phyloP scores from a whole-genome alignment of 495 filamentous ascomycete species.

The Filosporella fistucella region DNA sequence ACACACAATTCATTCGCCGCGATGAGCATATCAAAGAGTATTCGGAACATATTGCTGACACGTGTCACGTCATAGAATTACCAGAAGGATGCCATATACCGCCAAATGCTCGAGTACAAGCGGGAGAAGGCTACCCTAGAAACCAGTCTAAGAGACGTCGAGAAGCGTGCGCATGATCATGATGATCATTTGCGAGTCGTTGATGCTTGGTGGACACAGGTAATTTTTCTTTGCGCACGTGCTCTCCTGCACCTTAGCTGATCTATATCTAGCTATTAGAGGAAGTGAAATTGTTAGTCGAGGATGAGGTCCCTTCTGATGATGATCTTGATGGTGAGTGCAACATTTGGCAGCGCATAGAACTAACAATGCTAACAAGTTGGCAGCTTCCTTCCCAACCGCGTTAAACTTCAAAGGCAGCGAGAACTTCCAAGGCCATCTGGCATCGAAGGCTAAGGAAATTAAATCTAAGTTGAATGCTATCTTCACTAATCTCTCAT shows the following conservation, averaged over 20 bases:
- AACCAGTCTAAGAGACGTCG: constrained; percentile 65
- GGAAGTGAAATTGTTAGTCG: constrained; percentile 70
- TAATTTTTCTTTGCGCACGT: constrained; percentile 36
- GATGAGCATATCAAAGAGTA: background rate
- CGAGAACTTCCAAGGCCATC: constrained; percentile 72
- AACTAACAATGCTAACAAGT: background rate
- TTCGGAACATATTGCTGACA: constrained; percentile 17
- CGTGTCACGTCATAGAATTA: constrained; percentile 58
- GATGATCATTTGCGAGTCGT: constrained; percentile 88
- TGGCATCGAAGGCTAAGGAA: constrained; percentile 50
- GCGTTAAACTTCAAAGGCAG: constrained; percentile 59
- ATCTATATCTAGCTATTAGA: constrained; percentile 65
- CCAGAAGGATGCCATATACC: constrained; percentile 95
- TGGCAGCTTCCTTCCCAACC: constrained; percentile 47
- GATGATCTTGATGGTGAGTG: constrained; percentile 54
- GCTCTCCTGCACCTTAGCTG: constrained; percentile 22
- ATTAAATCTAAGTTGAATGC: constrained; percentile 37
- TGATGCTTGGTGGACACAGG: constrained; percentile 90
- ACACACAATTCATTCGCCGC: constrained; percentile 5
- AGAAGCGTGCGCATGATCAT: constrained; percentile 71
- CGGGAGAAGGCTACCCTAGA: constrained; percentile 79
- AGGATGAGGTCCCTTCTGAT: constrained; percentile 33
- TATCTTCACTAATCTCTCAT: constrained; percentile 36
- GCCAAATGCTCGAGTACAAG: constrained; percentile 97
- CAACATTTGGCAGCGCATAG: background rate